Conservation (phyloP, 169 alveolate species). For the Neospora caninum region DNA sequence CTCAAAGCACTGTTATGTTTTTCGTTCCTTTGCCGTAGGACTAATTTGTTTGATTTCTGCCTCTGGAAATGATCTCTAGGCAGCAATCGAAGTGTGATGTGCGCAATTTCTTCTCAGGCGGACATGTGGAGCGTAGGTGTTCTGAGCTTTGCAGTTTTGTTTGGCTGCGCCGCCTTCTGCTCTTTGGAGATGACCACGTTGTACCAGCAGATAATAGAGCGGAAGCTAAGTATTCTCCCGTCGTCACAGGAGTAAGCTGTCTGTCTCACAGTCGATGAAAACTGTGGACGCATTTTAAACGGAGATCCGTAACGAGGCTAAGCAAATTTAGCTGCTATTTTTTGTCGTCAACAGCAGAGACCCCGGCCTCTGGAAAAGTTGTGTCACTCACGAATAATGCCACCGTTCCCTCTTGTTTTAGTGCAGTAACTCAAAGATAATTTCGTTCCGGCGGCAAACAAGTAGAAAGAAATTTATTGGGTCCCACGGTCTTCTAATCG, state of each 20-base stretch:
- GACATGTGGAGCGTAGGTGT: constrained; percentile 79
- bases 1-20: background rate
- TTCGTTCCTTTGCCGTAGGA: background rate
- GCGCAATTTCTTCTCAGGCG: constrained; percentile 30
- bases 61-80: background rate
- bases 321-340: too few species aligned
- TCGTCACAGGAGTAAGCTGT: background rate
- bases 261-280: background rate
- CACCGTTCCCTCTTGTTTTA: too few species aligned
- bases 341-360: too few species aligned
- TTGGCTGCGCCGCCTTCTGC: constrained; percentile 72
- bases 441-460: too few species aligned
- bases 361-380: background rate
- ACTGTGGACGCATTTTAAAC: background rate
- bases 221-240: background rate
- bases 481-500: too few species aligned
- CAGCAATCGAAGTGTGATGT: background rate
- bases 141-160: constrained; percentile 69
- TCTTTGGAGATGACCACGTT: constrained; percentile 42
- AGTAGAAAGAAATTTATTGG: too few species aligned
- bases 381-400: background rate
- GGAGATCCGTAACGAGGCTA: background rate
- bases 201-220: constrained; percentile 53
- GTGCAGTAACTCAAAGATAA: too few species aligned
- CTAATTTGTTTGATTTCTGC: background rate